Percentiles rank a stretch among this genome's conserved stretches.
phyloP scores from a whole-genome alignment of 768 basidiomycete genomes.

The Russula compacta region DNA sequence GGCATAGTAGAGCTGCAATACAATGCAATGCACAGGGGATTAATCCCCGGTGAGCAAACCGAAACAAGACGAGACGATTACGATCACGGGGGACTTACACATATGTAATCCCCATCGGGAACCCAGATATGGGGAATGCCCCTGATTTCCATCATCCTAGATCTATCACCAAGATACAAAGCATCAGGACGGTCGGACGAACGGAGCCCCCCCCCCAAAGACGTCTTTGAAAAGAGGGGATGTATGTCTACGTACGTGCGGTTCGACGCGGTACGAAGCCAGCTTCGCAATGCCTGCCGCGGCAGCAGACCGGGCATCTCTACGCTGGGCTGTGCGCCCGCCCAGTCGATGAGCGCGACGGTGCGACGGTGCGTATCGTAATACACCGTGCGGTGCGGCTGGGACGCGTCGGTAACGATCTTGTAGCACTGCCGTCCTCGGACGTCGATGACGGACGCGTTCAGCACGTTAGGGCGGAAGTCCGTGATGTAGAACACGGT shows the following conservation, averaged over 20 bases:
- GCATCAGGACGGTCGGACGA: not conserved
- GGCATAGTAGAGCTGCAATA: slow-evolving; percentile 9
- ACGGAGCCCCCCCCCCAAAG: not conserved
- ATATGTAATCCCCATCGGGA: slow-evolving; percentile 16
- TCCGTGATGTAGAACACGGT: slow-evolving; percentile 11
- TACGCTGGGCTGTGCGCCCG: slow-evolving; percentile 1
- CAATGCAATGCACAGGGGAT: too few species aligned
- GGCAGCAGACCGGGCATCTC: slow-evolving; percentile 19
- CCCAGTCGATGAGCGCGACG: slow-evolving; percentile 18
- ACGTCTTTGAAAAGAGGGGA: not conserved
- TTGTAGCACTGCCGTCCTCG: slow-evolving; percentile 7
- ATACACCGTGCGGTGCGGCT: slow-evolving; percentile 8
- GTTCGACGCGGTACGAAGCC: slow-evolving; percentile 13
- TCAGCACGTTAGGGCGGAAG: slow-evolving; percentile 18
- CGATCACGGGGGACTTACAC: slow-evolving; percentile 4
- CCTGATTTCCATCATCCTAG: slow-evolving; percentile 17
- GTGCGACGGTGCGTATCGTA: slow-evolving; percentile 16
- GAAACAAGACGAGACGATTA: not conserved
- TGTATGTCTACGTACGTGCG: slow-evolving; percentile 9
- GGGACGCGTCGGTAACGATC: slow-evolving; percentile 16
- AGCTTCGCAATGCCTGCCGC: slow-evolving; percentile 9
- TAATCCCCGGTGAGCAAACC: not conserved
- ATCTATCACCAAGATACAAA: not conserved
- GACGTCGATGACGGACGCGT: slow-evolving; percentile 17
- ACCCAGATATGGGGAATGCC: slow-evolving; percentile 16